Percentiles rank a stretch among this genome's conserved stretches.
Conservation (phyloP, 495 filamentous ascomycete species). For the Penicillium canariense region DNA sequence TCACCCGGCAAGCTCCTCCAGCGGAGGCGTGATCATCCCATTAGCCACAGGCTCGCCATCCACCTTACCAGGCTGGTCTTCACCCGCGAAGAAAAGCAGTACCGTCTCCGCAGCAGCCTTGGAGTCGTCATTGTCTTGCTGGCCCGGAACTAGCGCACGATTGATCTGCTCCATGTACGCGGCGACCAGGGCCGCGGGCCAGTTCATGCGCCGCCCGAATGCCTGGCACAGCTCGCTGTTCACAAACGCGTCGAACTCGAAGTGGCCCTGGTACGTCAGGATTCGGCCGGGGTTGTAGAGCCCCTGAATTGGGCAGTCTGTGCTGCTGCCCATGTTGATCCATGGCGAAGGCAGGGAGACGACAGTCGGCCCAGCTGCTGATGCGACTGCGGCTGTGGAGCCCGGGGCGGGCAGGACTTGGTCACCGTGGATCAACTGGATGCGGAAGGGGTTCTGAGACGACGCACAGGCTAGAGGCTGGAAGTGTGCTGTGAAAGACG, state of each 20-base stretch:
- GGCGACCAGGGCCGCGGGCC: conserved; percentile 19
- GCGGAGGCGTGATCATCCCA: conserved; percentile 29
- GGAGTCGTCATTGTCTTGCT: conserved; percentile 36
- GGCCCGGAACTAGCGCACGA: conserved; percentile 15
- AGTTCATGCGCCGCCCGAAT: conserved; percentile 31
- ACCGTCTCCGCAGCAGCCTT: conserved; percentile 39
- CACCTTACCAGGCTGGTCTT: conserved; percentile 3
- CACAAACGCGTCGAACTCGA: conserved; percentile 42
- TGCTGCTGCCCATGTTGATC: conserved; percentile 36
- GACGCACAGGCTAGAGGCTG: conserved; percentile 16
- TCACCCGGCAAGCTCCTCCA: conserved; percentile 8
- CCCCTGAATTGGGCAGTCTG: conserved; percentile 38
- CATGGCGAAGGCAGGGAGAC: conserved; percentile 23
- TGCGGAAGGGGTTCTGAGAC: conserved; percentile 17
- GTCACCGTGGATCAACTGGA: conserved; percentile 39
- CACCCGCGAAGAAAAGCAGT: conserved; percentile 33
- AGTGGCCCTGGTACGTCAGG: conserved; percentile 43
- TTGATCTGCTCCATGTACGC: conserved; percentile 27
- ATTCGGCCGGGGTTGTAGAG: conserved; percentile 36
- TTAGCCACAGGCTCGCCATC: not conserved
- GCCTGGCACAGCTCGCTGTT: conserved; percentile 35
- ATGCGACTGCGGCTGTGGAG: conserved; percentile 4
- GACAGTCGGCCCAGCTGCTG: not conserved
- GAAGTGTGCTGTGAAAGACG: conserved; percentile 30
- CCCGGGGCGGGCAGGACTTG: conserved; percentile 26